Percentiles rank a stretch among this genome's conserved stretches.
Conservation (phyloP, 148 eudicot species). For the Salicornia ramosissima region DNA sequence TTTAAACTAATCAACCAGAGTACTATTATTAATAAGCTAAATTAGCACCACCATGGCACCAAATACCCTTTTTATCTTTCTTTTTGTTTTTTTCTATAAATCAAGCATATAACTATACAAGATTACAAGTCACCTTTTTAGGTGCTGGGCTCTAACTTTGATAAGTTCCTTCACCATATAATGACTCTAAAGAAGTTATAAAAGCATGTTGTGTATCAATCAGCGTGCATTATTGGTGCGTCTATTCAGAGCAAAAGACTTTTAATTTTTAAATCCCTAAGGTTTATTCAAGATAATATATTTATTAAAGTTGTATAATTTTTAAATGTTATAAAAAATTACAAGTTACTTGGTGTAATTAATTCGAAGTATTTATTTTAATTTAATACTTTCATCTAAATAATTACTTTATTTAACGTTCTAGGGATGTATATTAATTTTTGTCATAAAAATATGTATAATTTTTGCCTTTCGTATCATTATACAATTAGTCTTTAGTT, state of each 20-base stretch:
- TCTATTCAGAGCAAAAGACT: not conserved
- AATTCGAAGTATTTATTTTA: too few species aligned
- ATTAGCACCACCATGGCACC: not conserved
- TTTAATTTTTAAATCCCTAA: not conserved
- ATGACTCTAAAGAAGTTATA: not conserved
- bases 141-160: slow-evolving; percentile 2
- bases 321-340: too few species aligned
- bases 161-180: not conserved
- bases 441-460: too few species aligned
- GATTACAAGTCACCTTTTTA: slow-evolving; percentile 4
- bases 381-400: too few species aligned
- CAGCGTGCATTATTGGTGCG: slow-evolving; percentile 1
- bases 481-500: too few species aligned
- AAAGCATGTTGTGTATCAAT: not conserved
- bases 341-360: too few species aligned
- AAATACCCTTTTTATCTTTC: not conserved
- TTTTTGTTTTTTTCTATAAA: too few species aligned
- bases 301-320: too few species aligned
- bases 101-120: not conserved
- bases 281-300: not conserved
- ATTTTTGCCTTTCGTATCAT: too few species aligned
- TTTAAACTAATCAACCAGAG: too few species aligned
- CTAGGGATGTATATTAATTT: too few species aligned
- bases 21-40: slow-evolving; percentile 15
- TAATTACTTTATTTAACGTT: too few species aligned